Evolutionary conservation across 2,329 filamentous ascomycete genomes (phyloP), one percentile per base, ranked within the genome.

Genomic region (Cordyceps farinosa): DNA sequence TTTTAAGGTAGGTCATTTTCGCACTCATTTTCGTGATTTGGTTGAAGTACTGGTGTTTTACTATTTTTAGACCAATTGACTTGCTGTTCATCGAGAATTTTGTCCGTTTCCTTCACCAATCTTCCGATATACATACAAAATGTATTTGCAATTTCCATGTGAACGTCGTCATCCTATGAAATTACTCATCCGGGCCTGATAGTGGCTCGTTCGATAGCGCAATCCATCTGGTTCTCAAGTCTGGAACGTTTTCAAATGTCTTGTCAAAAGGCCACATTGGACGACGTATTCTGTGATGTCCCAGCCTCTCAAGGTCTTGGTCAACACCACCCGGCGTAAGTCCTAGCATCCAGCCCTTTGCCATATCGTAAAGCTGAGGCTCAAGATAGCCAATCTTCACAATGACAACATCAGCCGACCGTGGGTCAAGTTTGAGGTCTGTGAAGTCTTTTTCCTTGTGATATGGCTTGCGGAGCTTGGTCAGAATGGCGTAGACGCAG

Each of bases 371-470:
- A 5, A 84, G 71, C 67, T 84, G 78, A 3, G 82, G 82, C 67
- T 84, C 82, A 1, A 85, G 70, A 63, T 84, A 85, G 17, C 82
- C 82, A 51, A 84, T 84, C 70, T 84, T 84, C 30, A 84, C 81
- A 50, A 84, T 77, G 0, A 84, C 81, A 29, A 84, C 77, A 65
- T 82, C 80, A 0, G 78, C 76, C 5, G 73, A 67, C 2, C 81
- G 76, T 1, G 82, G 81, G 9, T 70, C 53, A 1, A 85, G 76
- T 50, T 78, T 63, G 0, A 84, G 74, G 3, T 79, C 78, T 0
- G 77, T 80, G 65, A 84, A 84, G 67, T 84, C 82, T 11, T 70
- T 74, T 67, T 84, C 81, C 53, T 77, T 76, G 65, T 84, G 82
- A 66, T 84, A 84, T 1, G 82, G 82, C 67, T 84, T 84, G 56